Base-by-base conservation (phyloP, 129 eudicot genomes). In the Scalesia atractyloides region DNA sequence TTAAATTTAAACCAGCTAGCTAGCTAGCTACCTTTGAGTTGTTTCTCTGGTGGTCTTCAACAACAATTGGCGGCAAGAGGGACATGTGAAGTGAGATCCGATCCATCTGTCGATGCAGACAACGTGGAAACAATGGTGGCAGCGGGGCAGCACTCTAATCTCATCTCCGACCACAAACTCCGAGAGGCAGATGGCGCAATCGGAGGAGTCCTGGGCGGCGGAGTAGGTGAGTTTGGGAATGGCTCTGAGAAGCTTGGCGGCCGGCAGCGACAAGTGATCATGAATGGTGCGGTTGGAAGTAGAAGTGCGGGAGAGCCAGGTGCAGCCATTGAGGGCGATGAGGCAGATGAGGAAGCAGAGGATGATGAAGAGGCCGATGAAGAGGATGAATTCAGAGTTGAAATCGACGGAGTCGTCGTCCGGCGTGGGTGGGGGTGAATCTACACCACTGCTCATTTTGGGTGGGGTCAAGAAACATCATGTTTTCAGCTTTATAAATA, bases 71-170 rank as follows among this genome's bases (percentile, higher is more conserved):
- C 96, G 82, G 68, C 96, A 88, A n/a, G 96, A 88, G 26, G 96
- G 96, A 64, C 96, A 88, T 2, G 96, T 81, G 5, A 89, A 88
- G 48, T 85, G 96, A 26, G 88, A 83, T 46, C 73, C 88, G 0
- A 88, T 87, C 96, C 96, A 88, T 68, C 81, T 83, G 54, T 88
- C 96, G 10, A 88, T 81, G 69, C 96, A 88, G n/a, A 19, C 81
- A 2, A 81, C 85, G 70, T 88, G 96, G 71, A 85, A 88, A 11
- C 86, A 85, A 41, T 88, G 96, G n/a, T 84, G 86, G 76, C 96
- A 89, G 54, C 62, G 81, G 48, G 96, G 88, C 69, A 89, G 64
- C 53, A 83, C 85, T 17, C 96, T 70, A 34, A 88, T 37, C 37
- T 83, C 91, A 3, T 88, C 96, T 19, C 96, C 96, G 74, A 64